Evolutionary conservation across 2,329 filamentous ascomycete genomes (phyloP).

Genomic region (Penicillium sp.): DNA sequence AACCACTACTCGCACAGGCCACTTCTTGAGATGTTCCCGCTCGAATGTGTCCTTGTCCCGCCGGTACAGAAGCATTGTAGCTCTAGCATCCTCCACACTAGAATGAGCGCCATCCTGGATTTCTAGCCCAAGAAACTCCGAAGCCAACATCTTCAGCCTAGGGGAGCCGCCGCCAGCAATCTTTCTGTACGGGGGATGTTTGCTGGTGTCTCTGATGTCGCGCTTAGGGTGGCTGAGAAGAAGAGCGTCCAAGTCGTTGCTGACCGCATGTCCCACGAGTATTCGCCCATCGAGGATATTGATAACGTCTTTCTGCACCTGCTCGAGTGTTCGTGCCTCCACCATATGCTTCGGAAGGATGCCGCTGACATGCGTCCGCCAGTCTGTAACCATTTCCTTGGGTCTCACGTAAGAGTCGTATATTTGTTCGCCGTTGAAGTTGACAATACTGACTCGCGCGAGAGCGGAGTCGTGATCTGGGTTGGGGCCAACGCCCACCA

Average conservation of each 20-base stretch:
- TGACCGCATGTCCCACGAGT: slow-evolving; percentile 73
- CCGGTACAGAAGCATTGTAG: slow-evolving; percentile 80
- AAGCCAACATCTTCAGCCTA: slow-evolving; percentile 50
- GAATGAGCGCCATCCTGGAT: slow-evolving; percentile 55
- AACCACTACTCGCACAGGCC: slow-evolving; percentile 38
- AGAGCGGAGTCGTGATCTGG: slow-evolving; percentile 63
- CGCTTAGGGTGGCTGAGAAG: slow-evolving; percentile 67
- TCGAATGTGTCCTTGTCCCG: slow-evolving; percentile 79
- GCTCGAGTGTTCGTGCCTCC: slow-evolving; percentile 60
- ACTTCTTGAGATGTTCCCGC: slow-evolving; percentile 63
- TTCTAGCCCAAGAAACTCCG: slow-evolving; percentile 49
- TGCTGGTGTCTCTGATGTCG: slow-evolving; percentile 77
- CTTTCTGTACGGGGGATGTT: slow-evolving; percentile 64
- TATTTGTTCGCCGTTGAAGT: slow-evolving; percentile 83
- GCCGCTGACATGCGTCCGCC: slow-evolving; percentile 78
- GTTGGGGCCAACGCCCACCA: slow-evolving; percentile 70
- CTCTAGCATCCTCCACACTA: slow-evolving; percentile 68
- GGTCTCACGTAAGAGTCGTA: slow-evolving; percentile 89
- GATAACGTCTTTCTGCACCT: slow-evolving; percentile 65
- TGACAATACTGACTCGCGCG: slow-evolving; percentile 80
- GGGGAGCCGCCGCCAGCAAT: slow-evolving; percentile 40
- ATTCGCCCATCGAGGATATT: slow-evolving; percentile 61
- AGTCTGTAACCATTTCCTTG: slow-evolving; percentile 72
- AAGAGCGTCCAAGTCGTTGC: slow-evolving; percentile 66
- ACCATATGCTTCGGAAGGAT: slow-evolving; percentile 66